Conservation (phyloP, 371 early-diverging fungal genomes). For the Coemansia sp. region DNA sequence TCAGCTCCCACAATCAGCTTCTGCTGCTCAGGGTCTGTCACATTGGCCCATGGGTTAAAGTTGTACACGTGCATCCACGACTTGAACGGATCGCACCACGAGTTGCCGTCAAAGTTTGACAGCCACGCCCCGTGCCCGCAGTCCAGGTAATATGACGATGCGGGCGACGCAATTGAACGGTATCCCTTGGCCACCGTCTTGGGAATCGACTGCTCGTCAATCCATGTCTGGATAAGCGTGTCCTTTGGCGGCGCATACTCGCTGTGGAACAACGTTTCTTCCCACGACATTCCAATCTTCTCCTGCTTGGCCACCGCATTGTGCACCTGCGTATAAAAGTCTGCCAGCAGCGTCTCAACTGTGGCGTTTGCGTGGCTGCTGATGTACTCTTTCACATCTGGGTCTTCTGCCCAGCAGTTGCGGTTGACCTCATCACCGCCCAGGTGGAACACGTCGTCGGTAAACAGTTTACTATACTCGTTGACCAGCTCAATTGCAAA, state of each 20-base stretch:
- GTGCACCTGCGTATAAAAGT: constrained; percentile 49
- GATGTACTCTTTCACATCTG: constrained; percentile 46
- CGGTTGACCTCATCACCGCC: constrained; percentile 79
- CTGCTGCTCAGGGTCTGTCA: constrained; percentile 55
- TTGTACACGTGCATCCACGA: constrained; percentile 78
- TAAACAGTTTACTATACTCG: constrained; percentile 62
- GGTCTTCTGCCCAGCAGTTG: constrained; percentile 61
- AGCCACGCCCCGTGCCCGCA: constrained; percentile 55
- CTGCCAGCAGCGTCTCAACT: constrained; percentile 39
- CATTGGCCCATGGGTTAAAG: constrained; percentile 64
- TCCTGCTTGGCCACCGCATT: constrained; percentile 25
- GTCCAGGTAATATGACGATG: constrained; percentile 54
- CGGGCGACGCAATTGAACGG: constrained; percentile 52
- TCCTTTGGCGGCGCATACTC: constrained; percentile 55
- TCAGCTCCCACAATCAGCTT: constrained; percentile 60
- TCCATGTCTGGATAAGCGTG: constrained; percentile 56
- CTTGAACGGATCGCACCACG: constrained; percentile 83
- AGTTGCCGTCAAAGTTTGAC: constrained; percentile 57
- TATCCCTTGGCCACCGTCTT: constrained; percentile 55
- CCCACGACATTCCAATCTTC: constrained; percentile 60
- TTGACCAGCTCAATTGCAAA: constrained; percentile 62
- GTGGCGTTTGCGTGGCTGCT: constrained; percentile 27
- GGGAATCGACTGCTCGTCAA: constrained; percentile 47
- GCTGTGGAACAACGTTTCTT: constrained; percentile 60
- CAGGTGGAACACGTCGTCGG: constrained; percentile 68